Conservation (phyloP, 495 filamentous ascomycete species). For the Talaromyces thailandensis region DNA sequence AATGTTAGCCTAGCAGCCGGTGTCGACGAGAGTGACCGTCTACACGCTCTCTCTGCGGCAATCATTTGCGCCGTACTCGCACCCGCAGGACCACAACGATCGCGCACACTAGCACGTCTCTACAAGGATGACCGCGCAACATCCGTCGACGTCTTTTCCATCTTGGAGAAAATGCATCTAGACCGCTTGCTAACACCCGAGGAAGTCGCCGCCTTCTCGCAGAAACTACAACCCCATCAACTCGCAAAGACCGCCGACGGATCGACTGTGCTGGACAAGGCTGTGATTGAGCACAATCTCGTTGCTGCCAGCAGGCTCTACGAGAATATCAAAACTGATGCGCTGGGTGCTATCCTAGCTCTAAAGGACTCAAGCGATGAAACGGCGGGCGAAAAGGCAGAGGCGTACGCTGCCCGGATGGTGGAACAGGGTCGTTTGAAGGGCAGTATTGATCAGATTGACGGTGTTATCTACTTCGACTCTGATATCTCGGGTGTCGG, state of each 20-base stretch:
- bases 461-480: constrained; percentile 78
- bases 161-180: constrained; percentile 96
- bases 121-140: constrained; percentile 89
- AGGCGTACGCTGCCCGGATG: constrained; percentile 89
- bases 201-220: constrained; percentile 79
- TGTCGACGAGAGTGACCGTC: constrained; percentile 75
- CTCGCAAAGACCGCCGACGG: constrained; percentile 83
- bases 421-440: constrained; percentile 83
- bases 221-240: constrained; percentile 76
- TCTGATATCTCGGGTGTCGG: constrained; percentile 53
- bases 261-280: constrained; percentile 85
- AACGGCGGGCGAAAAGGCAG: constrained; percentile 66
- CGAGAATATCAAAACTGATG: constrained; percentile 75
- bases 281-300: constrained; percentile 92
- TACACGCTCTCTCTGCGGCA: constrained; percentile 78
- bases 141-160: constrained; percentile 69
- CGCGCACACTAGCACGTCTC: constrained; percentile 65
- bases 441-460: constrained; percentile 92
- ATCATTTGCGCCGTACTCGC: constrained; percentile 92
- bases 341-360: constrained; percentile 67
- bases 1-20: constrained; percentile 64
- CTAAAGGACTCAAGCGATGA: constrained; percentile 36
- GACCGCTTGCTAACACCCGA: constrained; percentile 71
- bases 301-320: constrained; percentile 80
- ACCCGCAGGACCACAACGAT: constrained; percentile 79